Evolutionary conservation across 140 eudicot genomes (phyloP), one percentile per base, ranked within the genome.

Genomic region (Bidens hawaiensis): DNA sequence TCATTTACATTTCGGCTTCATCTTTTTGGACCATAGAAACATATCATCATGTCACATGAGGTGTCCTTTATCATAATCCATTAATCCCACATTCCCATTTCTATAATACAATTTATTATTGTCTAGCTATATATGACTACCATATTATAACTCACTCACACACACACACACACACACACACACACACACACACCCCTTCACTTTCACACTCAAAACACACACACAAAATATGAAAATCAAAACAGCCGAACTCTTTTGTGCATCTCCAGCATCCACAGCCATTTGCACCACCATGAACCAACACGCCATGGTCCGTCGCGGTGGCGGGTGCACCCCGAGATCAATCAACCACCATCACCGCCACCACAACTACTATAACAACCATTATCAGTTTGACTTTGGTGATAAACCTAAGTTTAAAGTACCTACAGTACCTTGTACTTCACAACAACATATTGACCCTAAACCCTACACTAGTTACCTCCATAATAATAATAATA

Each of bases 261-360:
- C 94, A 69, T 93, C 99, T 3, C 99, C 95, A 21, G 94, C 95
- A 22, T 83, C 95, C 63, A 70, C 75, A 25, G 95, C 97, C 73
- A 88, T 93, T 40, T 88, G 94, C 50, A 85, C 96, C 46, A 81
- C 94, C 82, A 81, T 74, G 82, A 88, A 84, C 64, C 90, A 79
- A 3, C 77, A 75, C 3, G 75, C 85, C 81, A 73, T 77, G 75
- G 73, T 84, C 60, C 87, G 86, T 13, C 87, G 75, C 7, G 78
- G 82, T 68, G 17, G 69, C 25, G 13, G 40, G 40, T 26, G 69
- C 22, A 74, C 74, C 15, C 70, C 78, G 22, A 41, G 73, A 38
- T 77, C 82, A 17, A 61, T 78, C 9, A 81, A 78, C 53, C 78
- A 34, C 43, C 86, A 53, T n/a, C n/a, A 87, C 95, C 56, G 60